These are phyloP conservation scores for Vigna trinervia DNA, from an alignment of 306 rosid species.

Conservation along the genomic window DNA sequence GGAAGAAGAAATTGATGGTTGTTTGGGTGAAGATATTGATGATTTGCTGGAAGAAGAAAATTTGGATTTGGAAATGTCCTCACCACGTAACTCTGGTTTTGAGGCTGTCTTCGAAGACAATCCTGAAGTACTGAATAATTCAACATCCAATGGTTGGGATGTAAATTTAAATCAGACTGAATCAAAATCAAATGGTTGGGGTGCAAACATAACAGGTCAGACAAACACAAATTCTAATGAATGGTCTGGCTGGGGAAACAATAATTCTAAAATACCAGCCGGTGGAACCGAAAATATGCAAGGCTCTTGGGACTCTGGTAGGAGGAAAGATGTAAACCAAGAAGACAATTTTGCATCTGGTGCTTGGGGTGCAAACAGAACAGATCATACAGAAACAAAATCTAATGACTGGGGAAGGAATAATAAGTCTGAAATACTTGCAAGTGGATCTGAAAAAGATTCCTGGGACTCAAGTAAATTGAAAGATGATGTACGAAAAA, in stretches of 20 bases:
- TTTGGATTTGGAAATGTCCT: slow-evolving; percentile 61
- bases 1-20: slow-evolving; percentile 65
- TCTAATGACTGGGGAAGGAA: slow-evolving; percentile 22
- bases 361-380: background rate
- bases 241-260: slow-evolving; percentile 25
- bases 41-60: slow-evolving; percentile 59
- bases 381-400: background rate
- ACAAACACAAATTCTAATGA: slow-evolving; percentile 10
- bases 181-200: slow-evolving; percentile 36
- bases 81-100: slow-evolving; percentile 58
- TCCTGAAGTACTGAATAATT: slow-evolving; percentile 48
- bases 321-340: slow-evolving; percentile 9
- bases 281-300: slow-evolving; percentile 27
- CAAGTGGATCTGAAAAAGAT: too few species aligned
- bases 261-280: slow-evolving; percentile 36
- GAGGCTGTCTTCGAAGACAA: slow-evolving; percentile 81
- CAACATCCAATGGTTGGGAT: slow-evolving; percentile 45
- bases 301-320: slow-evolving; percentile 29
- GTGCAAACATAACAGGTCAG: background rate
- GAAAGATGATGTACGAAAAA: slow-evolving; percentile 23
- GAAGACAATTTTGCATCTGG: slow-evolving; percentile 25
- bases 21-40: slow-evolving; percentile 82
- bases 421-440: slow-evolving; percentile 34
- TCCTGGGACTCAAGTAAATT: slow-evolving; percentile 1
- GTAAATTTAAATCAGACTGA: background rate